Evolutionary conservation across 2,329 filamentous ascomycete species (phyloP).

Genomic region (Drechslerella coelobrocha): DNA sequence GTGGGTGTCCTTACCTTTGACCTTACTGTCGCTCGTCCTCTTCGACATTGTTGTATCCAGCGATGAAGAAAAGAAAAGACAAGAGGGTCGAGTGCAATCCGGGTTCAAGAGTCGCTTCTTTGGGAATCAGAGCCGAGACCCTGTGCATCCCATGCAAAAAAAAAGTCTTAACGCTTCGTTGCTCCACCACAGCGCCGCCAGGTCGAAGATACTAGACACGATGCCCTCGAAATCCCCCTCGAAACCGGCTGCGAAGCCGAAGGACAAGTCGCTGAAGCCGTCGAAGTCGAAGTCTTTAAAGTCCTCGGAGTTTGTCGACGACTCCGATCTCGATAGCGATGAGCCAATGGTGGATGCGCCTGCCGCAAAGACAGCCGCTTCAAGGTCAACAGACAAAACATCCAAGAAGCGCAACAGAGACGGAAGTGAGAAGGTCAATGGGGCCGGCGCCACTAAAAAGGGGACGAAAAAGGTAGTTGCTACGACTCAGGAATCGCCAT

Average conservation of each 20-base stretch:
- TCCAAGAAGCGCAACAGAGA: slow-evolving; percentile 48
- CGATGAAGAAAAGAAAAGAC: neutral
- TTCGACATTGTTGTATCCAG: slow-evolving; percentile 51
- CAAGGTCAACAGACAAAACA: slow-evolving; percentile 36
- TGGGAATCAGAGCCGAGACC: slow-evolving; percentile 29
- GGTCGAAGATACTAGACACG: slow-evolving; percentile 8
- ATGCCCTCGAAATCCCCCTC: slow-evolving; percentile 42
- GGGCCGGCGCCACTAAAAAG: slow-evolving; percentile 13
- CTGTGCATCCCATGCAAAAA: slow-evolving; percentile 33
- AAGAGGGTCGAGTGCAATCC: neutral
- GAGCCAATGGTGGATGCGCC: slow-evolving; percentile 46
- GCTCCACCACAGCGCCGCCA: slow-evolving; percentile 9
- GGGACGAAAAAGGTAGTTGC: slow-evolving; percentile 5
- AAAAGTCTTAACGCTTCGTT: slow-evolving; percentile 11
- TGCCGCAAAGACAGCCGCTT: slow-evolving; percentile 14
- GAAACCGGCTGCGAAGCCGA: slow-evolving; percentile 8
- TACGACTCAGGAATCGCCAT: neutral
- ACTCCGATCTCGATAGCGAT: slow-evolving; percentile 37
- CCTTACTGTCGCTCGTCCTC: slow-evolving; percentile 52
- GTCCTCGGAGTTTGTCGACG: slow-evolving; percentile 43
- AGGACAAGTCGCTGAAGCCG: slow-evolving; percentile 20
- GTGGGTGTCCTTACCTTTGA: slow-evolving; percentile 46
- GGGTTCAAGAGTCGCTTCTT: no score
- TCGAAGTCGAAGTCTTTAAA: slow-evolving; percentile 24
- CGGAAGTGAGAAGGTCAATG: slow-evolving; percentile 45